A percentile compares a stretch with the other conserved stretches of the same genome.
Conservation (phyloP, 2,329 filamentous ascomycete genomes). For the Exophiala viscosa region DNA sequence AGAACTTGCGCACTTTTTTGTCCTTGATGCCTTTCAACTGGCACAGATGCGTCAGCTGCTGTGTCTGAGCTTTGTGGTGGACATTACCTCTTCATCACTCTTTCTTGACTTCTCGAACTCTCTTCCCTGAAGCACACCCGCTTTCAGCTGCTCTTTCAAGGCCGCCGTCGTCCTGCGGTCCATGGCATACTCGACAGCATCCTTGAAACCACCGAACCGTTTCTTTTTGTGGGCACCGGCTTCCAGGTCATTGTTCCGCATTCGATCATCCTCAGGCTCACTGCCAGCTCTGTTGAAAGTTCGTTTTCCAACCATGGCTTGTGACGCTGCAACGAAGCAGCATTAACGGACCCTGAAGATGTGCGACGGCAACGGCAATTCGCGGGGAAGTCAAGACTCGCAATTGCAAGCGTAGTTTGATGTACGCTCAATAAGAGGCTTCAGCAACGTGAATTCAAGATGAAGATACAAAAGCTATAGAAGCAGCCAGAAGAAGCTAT, state of each 20-base stretch:
- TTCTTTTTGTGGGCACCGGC: slow-evolving; percentile 17
- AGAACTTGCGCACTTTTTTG: slow-evolving; percentile 53
- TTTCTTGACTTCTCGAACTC: slow-evolving; percentile 50
- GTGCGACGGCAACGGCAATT: not conserved
- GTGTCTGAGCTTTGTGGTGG: not conserved
- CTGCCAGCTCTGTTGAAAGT: slow-evolving; percentile 8
- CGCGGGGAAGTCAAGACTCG: too few species aligned
- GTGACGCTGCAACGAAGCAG: not conserved
- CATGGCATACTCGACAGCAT: slow-evolving; percentile 46
- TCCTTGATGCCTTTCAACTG: slow-evolving; percentile 47
- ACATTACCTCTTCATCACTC: slow-evolving; percentile 46
- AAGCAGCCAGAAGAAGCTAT: not conserved
- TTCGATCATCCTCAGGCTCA: not conserved
- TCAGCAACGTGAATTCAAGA: not conserved
- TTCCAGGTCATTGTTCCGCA: slow-evolving; percentile 27
- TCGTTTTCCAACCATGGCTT: slow-evolving; percentile 20
- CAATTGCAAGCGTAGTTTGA: too few species aligned
- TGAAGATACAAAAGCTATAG: not conserved
- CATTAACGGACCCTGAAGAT: too few species aligned
- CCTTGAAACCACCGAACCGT: slow-evolving; percentile 40
- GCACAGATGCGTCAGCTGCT: not conserved
- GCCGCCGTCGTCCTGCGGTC: slow-evolving; percentile 44
- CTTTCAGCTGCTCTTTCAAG: slow-evolving; percentile 49
- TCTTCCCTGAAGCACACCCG: slow-evolving; percentile 43
- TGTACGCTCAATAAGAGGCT: not conserved